phyloP scores from a whole-genome alignment of 129 eudicot genomes.

The Saussurea involucrata region DNA sequence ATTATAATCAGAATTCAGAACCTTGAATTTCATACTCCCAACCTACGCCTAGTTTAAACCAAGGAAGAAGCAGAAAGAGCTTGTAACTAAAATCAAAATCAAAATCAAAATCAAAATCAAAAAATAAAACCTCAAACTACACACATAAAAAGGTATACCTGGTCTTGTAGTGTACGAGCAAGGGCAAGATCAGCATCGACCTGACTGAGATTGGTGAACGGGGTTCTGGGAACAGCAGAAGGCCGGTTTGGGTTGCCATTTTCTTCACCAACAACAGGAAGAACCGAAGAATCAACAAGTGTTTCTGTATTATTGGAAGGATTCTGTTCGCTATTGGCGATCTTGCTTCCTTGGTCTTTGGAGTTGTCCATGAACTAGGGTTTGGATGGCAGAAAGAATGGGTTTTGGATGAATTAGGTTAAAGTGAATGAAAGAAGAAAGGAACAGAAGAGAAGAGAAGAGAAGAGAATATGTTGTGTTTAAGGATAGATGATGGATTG shows the following conservation, averaged over 20 bases:
- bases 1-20: neutral
- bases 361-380: slow-evolving; percentile 29
- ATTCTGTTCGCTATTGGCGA: slow-evolving; percentile 16
- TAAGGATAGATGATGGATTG: neutral
- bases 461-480: neutral
- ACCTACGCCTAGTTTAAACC: neutral
- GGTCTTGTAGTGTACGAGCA: slow-evolving; percentile 88
- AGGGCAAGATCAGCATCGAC: slow-evolving; percentile 94
- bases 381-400: neutral
- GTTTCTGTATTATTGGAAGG: neutral
- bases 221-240: slow-evolving; percentile 37
- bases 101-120: too few species aligned
- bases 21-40: neutral
- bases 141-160: slow-evolving; percentile 30
- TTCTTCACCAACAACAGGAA: neutral
- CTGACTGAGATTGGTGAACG: slow-evolving; percentile 78
- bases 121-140: neutral
- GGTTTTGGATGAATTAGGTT: neutral
- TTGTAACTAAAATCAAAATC: neutral
- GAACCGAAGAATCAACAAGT: neutral
- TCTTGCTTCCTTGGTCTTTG: slow-evolving; percentile 26
- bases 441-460: neutral
- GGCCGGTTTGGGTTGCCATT: slow-evolving; percentile 6
- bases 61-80: neutral
- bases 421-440: neutral